A percentile compares a stretch with the other conserved stretches of the same genome.
Conservation (phyloP, 225 moss, liverwort and hornwort species). For the Thuidium tamariscinum region DNA sequence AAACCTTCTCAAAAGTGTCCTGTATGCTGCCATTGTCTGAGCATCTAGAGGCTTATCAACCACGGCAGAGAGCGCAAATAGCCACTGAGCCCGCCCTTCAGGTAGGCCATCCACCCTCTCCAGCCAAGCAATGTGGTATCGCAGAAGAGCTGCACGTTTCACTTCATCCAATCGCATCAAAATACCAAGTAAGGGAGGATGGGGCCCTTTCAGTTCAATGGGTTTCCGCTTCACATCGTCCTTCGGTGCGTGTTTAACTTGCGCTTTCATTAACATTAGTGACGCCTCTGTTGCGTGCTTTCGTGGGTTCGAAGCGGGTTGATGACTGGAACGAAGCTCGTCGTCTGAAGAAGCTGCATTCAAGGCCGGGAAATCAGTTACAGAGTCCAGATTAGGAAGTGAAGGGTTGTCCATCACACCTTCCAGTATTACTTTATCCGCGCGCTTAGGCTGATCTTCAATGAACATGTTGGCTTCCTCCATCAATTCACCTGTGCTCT, state of each 20-base stretch:
- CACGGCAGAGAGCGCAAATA: slow-evolving; percentile 68
- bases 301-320: not conserved
- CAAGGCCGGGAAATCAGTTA: slow-evolving; percentile 14
- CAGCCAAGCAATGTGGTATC: slow-evolving; percentile 80
- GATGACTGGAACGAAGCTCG: slow-evolving; percentile 2
- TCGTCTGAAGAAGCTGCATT: slow-evolving; percentile 6
- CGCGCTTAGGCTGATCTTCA: slow-evolving; percentile 3
- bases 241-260: not conserved
- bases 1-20: slow-evolving; percentile 63
- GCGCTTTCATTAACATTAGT: not conserved
- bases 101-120: slow-evolving; percentile 59
- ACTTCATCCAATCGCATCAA: slow-evolving; percentile 74
- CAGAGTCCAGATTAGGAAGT: slow-evolving; percentile 18
- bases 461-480: not conserved
- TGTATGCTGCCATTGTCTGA: slow-evolving; percentile 82
- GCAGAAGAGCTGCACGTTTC: slow-evolving; percentile 70
- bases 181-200: slow-evolving; percentile 44
- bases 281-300: not conserved
- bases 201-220: slow-evolving; percentile 31
- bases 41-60: slow-evolving; percentile 88
- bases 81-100: slow-evolving; percentile 70
- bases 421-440: not conserved
- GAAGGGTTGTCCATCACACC: not conserved
- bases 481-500: not conserved
- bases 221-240: slow-evolving; percentile 29